Base-by-base conservation (phyloP, 371 early-diverging fungal genomes). In the Funneliformis caledonium region DNA sequence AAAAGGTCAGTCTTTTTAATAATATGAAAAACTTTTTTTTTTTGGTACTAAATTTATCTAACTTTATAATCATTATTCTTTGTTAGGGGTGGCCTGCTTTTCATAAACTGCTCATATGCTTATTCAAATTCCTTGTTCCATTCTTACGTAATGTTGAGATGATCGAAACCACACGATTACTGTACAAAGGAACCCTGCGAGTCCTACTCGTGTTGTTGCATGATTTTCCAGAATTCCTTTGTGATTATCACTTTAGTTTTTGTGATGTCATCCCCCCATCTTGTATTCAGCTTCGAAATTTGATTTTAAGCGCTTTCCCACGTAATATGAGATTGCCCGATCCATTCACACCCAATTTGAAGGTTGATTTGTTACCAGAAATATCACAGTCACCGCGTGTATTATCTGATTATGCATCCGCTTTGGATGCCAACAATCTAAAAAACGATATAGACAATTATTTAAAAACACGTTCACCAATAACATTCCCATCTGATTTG, bases 191-290 rank as follows among this genome's bases (percentile, higher is more conserved):
- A 19, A 93, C 95, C 0, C 87, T 98, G 16, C 91, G 98, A n/a
- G 91, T 98, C 22, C 83, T 98, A 47, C 86, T 98, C 37, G 95
- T 98, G 7, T 82, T 98, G n/a, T 86, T 98, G 73, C 99, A 98
- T 85, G 99, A 99, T 85, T 97, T 96, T 87, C 99, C 99, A 14
- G 97, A 97, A 84, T 99, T 98, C 86, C 87, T 99, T 65, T 94
- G 97, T 82, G 94, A 93, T 81, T 95, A 97, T 81, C 96, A 97
- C 83, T 94, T 95, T 81, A 93, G 94, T 78, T 93, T 99, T 81
- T 94, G 96, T 81, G 94, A 96, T 85, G 95, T 94, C 37, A 95
- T 99, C 65, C 99, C 99, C 0, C 85, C 92, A n/a, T 88, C 91
- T 2, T 98, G 98, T 85, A 93, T 97, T 73, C 99, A 99, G 85